Evolutionary conservation across 179 eudicot genomes (phyloP).

Genomic region (Carnegiea gigantea): DNA sequence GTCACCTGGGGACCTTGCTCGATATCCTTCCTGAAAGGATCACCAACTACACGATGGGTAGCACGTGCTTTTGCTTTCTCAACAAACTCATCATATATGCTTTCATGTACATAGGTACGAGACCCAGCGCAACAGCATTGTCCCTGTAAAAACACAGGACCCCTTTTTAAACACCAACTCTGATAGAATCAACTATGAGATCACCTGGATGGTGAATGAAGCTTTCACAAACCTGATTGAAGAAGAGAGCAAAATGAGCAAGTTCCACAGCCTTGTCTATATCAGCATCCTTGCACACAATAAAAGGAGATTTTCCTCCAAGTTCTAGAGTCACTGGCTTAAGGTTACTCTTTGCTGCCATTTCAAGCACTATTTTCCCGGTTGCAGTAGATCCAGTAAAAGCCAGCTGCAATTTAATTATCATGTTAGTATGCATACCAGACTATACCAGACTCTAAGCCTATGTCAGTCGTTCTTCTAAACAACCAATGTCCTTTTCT

Average conservation of each 20-base stretch:
- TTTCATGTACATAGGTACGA: conserved; percentile 71
- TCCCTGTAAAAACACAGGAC: conserved; percentile 39
- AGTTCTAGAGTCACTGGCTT: conserved; percentile 71
- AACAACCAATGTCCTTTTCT: not conserved
- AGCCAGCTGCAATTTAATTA: conserved; percentile 49
- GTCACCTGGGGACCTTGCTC: conserved; percentile 86
- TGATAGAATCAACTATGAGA: not conserved
- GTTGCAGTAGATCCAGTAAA: conserved; percentile 71
- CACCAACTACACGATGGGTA: conserved; percentile 51
- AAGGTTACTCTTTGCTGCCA: conserved; percentile 69
- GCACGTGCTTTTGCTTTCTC: conserved; percentile 71
- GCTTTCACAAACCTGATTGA: conserved; percentile 55
- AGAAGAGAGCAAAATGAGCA: conserved; percentile 76
- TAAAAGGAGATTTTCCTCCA: conserved; percentile 85
- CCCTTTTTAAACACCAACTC: not conserved
- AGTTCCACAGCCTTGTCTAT: conserved; percentile 68
- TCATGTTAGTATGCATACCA: not conserved
- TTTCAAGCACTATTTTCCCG: conserved; percentile 50
- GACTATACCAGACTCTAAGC: not conserved
- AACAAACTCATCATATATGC: conserved; percentile 61
- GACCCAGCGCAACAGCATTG: conserved; percentile 85
- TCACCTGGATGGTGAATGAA: not conserved
- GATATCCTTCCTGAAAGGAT: conserved; percentile 54
- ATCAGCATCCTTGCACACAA: conserved; percentile 81
- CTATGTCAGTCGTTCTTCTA: not conserved